A percentile compares a stretch with the other conserved stretches of the same genome.
Evolutionary conservation across 2,329 filamentous ascomycete genomes (phyloP).

Genomic region (Colletotrichum destructivum): DNA sequence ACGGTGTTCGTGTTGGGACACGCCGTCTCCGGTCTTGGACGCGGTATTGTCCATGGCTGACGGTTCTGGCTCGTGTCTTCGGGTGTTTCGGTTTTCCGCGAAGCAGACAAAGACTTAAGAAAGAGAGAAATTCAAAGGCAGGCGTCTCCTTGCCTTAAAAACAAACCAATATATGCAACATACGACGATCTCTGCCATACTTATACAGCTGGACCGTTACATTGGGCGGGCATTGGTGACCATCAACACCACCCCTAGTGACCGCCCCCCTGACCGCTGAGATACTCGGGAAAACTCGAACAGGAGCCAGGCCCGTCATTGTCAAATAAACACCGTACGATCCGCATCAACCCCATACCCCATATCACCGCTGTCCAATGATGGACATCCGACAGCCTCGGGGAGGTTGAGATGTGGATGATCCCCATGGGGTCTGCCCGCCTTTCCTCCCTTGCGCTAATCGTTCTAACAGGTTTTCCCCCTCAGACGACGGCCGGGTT

Average conservation of each 20-base stretch:
- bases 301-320: constrained; percentile 25
- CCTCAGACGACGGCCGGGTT: constrained; percentile 1
- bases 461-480: background rate
- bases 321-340: background rate
- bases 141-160: background rate
- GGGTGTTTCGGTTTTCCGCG: background rate
- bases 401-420: background rate
- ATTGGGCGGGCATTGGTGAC: background rate
- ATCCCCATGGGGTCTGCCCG: constrained; percentile 11
- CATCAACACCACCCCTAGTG: background rate
- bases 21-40: constrained; percentile 18
- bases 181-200: constrained; percentile 7
- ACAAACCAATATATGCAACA: background rate
- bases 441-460: background rate
- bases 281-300: background rate
- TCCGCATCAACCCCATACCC: constrained; percentile 10
- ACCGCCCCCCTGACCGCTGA: background rate
- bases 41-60: constrained; percentile 22
- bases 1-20: constrained; percentile 35
- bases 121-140: background rate
- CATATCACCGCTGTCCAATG: constrained; percentile 1
- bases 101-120: background rate
- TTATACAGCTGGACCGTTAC: constrained; percentile 20
- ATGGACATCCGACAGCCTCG: background rate
- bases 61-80: background rate